phyloP scores from a whole-genome alignment of 257 asterid genomes.

The Cruciata laevipes region DNA sequence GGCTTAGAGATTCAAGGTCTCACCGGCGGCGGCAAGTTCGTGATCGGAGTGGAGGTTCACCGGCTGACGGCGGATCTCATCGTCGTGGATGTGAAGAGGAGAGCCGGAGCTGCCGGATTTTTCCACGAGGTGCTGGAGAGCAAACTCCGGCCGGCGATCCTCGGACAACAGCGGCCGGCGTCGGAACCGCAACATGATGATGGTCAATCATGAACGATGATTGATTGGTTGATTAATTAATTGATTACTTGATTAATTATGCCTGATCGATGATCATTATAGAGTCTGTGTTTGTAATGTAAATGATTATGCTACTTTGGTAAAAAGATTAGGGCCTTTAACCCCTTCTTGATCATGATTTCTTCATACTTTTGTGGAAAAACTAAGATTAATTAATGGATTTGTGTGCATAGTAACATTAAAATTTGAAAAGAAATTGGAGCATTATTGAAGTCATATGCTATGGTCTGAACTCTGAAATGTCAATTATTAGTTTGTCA shows the following conservation, averaged over 20 bases:
- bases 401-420: neutral
- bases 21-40: slow-evolving; percentile 39
- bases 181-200: slow-evolving; percentile 10
- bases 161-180: slow-evolving; percentile 16
- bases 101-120: slow-evolving; percentile 39
- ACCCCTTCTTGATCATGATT: neutral
- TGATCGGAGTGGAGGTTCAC: slow-evolving; percentile 37
- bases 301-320: neutral
- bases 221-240: neutral
- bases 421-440: neutral
- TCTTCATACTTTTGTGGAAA: neutral
- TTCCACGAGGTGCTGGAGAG: slow-evolving; percentile 42
- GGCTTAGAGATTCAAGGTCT: slow-evolving; percentile 57
- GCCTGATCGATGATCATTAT: neutral
- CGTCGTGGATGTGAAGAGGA: slow-evolving; percentile 54
- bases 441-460: neutral
- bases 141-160: slow-evolving; percentile 45
- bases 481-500: neutral
- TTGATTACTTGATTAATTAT: too few species aligned
- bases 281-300: slow-evolving; percentile 12
- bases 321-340: neutral
- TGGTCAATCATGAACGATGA: neutral
- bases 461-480: too few species aligned
- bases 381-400: neutral
- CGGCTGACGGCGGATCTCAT: slow-evolving; percentile 46